These are phyloP conservation scores for Phellopilus nigrolimitatus DNA, from an alignment of 1,284 basidiomycete species.

Conservation along the genomic window DNA sequence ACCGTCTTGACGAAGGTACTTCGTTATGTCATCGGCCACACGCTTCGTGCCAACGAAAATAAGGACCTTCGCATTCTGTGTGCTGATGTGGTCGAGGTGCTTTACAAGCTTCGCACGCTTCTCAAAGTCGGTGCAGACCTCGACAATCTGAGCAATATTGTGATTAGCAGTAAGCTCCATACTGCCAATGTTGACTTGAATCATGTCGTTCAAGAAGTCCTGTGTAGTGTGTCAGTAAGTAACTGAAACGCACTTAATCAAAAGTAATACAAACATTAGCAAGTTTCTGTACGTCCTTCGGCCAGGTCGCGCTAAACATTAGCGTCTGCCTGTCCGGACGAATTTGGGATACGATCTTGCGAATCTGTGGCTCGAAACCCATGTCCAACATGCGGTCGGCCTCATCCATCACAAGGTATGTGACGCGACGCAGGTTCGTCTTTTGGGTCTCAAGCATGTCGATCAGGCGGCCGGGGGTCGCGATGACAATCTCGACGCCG, in stretches of 20 bases:
- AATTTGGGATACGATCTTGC: slow-evolving; percentile 97
- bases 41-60: slow-evolving; percentile 99
- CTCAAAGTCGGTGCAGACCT: slow-evolving; percentile 97
- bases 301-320: slow-evolving; percentile 99
- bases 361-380: slow-evolving; percentile 99
- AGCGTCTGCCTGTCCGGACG: slow-evolving; percentile 93
- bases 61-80: slow-evolving; percentile 97
- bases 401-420: slow-evolving; percentile 99
- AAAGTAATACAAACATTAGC: slow-evolving; percentile 56
- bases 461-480: slow-evolving; percentile 86
- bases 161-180: slow-evolving; percentile 98
- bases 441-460: slow-evolving; percentile 96
- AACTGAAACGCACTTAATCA: slow-evolving; percentile 9
- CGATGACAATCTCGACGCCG: slow-evolving; percentile 95
- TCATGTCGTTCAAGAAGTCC: slow-evolving; percentile 95
- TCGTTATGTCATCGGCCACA: slow-evolving; percentile 97
- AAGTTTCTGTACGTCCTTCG: slow-evolving; percentile 97
- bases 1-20: slow-evolving; percentile 94
- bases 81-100: slow-evolving; percentile 94
- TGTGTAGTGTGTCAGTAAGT: slow-evolving; percentile 28
- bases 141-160: slow-evolving; percentile 94
- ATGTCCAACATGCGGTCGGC: slow-evolving; percentile 98
- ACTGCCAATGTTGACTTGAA: slow-evolving; percentile 98
- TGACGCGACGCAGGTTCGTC: slow-evolving; percentile 93
- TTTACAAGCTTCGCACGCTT: slow-evolving; percentile 96